phyloP scores from a whole-genome alignment of 2,329 filamentous ascomycete genomes.

The Sphaerostilbella broomeana region DNA sequence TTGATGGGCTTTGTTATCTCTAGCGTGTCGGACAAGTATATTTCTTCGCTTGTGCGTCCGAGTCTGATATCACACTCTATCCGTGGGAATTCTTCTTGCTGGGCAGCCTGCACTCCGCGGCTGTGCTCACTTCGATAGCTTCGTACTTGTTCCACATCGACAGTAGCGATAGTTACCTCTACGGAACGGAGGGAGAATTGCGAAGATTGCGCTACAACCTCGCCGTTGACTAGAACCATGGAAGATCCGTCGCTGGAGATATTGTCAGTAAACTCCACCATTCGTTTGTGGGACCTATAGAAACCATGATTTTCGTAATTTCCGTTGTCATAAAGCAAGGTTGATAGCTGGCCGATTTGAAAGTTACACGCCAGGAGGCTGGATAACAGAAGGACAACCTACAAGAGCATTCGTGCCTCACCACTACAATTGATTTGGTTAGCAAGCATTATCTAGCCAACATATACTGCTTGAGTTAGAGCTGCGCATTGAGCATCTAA shows the following conservation, averaged over 20 bases:
- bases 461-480: too few species aligned
- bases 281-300: too few species aligned
- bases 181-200: constrained; percentile 61
- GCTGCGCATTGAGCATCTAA: too few species aligned
- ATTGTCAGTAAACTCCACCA: too few species aligned
- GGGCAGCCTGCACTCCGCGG: constrained; percentile 14
- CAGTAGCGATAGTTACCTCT: constrained; percentile 58
- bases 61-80: constrained; percentile 6
- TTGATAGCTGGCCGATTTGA: too few species aligned
- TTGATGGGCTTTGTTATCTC: constrained; percentile 13
- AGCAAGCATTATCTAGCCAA: too few species aligned
- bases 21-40: constrained; percentile 22
- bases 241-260: constrained; percentile 49
- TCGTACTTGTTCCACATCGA: constrained; percentile 66
- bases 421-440: too few species aligned
- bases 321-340: too few species aligned
- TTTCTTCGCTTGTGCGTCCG: constrained; percentile 30
- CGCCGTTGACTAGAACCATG: constrained; percentile 40
- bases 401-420: background rate
- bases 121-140: constrained; percentile 4
- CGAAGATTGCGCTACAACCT: constrained; percentile 54
- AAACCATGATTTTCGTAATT: too few species aligned
- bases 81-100: constrained; percentile 14
- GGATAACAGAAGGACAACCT: too few species aligned
- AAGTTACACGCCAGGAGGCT: too few species aligned